Evolutionary conservation across 441 rosid species (phyloP), one percentile per base, ranked within the genome.

Genomic region (Euphorbia corollata): DNA sequence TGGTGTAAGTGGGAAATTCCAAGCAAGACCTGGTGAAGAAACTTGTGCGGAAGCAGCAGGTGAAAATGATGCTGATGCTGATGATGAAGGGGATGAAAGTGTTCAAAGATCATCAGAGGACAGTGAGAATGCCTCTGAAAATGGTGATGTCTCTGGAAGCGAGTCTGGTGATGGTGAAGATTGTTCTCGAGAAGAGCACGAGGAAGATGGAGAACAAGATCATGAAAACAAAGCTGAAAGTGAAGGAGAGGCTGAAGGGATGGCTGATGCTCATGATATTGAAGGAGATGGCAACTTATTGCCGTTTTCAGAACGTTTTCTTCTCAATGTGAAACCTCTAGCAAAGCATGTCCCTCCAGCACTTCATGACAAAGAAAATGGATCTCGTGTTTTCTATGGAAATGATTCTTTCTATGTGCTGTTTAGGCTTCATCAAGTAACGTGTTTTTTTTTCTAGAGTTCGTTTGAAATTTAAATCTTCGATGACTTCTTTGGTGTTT

Each of bases 341-440:
- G 89, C 89, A 65, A 89, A 92, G 84, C 85, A 85, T 82, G 88
- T 85, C 48, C 80, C 89, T 53, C 78, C 77, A 45, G 71, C 81
- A 24, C 73, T 84, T 71, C 63, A 60, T 57, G 79, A 78, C 72
- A 83, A 75, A 73, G 83, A 81, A 60, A 86, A 74, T 68, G 87
- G 81, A 70, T 83, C 86, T 59, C 76, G 45, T 62, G 75, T 90
- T 78, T 95, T 95, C 78, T 95, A 92, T 72, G 99, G 97, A 72
- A 95, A 92, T 72, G 97, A 95, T 83, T 92, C 96, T 38, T 90
- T 87, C 76, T 92, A 92, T 63, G 93, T 92, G 71, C 90, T 92
- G 68, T 86, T 92, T 65, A 84, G 98, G 83, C 99, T 96, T 86
- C 99, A 96, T 78, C 99, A 87, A 74, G 99, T 92, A 83, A 81